Evolutionary conservation across 129 eudicot species (phyloP).

Genomic region (Artemisia annua): DNA sequence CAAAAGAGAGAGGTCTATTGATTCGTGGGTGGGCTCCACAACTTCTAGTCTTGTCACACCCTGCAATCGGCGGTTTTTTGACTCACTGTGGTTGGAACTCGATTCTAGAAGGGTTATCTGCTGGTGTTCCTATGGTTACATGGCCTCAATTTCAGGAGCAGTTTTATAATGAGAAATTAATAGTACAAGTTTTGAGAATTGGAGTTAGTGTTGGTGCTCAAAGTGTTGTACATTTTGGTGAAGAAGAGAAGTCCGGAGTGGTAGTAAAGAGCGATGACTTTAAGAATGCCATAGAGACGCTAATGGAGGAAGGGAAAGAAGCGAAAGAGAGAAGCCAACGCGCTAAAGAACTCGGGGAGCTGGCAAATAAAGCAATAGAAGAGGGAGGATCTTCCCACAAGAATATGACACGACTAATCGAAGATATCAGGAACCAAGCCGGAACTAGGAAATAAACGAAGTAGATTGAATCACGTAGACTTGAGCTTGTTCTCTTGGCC

Average conservation of each 20-base stretch:
- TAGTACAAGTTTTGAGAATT: slow-evolving; percentile 42
- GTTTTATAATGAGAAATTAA: slow-evolving; percentile 46
- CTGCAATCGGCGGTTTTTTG: slow-evolving; percentile 53
- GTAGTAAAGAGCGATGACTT: slow-evolving; percentile 31
- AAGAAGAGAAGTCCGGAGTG: slow-evolving; percentile 28
- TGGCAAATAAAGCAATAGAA: slow-evolving; percentile 37
- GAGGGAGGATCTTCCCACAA: slow-evolving; percentile 44
- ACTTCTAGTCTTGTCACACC: slow-evolving; percentile 47
- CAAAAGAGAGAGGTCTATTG: slow-evolving; percentile 41
- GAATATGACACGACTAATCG: slow-evolving; percentile 28
- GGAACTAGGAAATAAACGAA: background rate
- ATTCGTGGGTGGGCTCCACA: slow-evolving; percentile 79
- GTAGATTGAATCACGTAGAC: background rate
- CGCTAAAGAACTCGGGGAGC: slow-evolving; percentile 27
- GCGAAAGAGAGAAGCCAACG: slow-evolving; percentile 37
- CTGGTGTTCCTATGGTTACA: slow-evolving; percentile 62
- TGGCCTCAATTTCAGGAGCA: slow-evolving; percentile 69
- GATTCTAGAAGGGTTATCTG: slow-evolving; percentile 51
- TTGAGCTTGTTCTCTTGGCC: background rate
- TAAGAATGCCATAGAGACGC: slow-evolving; percentile 28
- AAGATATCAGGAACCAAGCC: slow-evolving; percentile 31
- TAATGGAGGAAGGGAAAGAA: slow-evolving; percentile 39
- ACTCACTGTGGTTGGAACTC: slow-evolving; percentile 84
- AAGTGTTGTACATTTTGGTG: slow-evolving; percentile 16
- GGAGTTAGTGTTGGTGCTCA: slow-evolving; percentile 52